Conservation (phyloP, 2,329 filamentous ascomycete genomes). For the Aspergillus fructus region DNA sequence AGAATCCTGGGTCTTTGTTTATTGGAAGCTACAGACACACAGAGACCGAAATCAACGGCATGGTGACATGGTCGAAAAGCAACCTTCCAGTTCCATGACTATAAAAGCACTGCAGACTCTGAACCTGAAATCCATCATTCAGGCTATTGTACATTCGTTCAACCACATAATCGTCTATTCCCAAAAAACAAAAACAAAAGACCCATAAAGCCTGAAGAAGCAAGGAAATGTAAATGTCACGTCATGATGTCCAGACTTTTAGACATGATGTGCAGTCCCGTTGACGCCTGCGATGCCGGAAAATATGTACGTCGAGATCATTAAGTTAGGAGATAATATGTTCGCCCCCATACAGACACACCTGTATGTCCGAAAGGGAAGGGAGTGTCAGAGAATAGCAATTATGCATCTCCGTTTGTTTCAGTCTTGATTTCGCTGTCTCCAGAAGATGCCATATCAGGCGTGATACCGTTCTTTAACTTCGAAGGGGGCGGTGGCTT, state of each 20-base stretch:
- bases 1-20: not conserved
- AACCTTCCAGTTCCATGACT: not conserved
- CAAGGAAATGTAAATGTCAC: constrained; percentile 17
- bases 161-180: constrained; percentile 21
- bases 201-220: constrained; percentile 14
- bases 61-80: not conserved
- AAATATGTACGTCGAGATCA: constrained; percentile 28
- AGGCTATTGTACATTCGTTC: constrained; percentile 23
- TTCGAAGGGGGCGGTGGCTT: constrained; percentile 40
- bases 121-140: constrained; percentile 5
- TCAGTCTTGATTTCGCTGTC: constrained; percentile 38
- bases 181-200: constrained; percentile 13
- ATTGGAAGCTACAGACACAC: not conserved
- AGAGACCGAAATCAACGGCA: not conserved
- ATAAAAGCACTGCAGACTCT: not conserved
- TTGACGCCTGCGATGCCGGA: constrained; percentile 27
- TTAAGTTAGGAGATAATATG: constrained; percentile 22
- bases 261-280: constrained; percentile 19
- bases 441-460: constrained; percentile 23
- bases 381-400: not conserved
- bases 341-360: constrained; percentile 17
- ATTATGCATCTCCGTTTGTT: constrained; percentile 27
- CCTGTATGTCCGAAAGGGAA: constrained; percentile 9
- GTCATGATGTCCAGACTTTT: constrained; percentile 23
- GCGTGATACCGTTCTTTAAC: constrained; percentile 43